Evolutionary conservation across 2,329 filamentous ascomycete genomes (phyloP).

Genomic region (Sclerotinia minor): DNA sequence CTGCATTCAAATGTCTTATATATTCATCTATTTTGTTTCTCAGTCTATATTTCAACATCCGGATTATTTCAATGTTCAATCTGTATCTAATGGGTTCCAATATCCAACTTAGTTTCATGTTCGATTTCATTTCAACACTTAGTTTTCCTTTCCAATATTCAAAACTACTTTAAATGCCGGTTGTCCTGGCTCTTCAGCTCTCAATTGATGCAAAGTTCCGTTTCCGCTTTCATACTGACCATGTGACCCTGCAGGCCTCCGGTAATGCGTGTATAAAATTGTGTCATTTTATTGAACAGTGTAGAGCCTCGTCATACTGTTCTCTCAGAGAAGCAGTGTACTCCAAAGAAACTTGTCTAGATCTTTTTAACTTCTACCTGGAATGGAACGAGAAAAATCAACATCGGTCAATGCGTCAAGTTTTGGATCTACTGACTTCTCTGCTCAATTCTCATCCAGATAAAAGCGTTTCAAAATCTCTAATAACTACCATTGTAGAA

Average conservation of each 20-base stretch:
- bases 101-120: neutral
- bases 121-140: neutral
- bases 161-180: neutral
- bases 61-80: neutral
- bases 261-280: slow-evolving; percentile 60
- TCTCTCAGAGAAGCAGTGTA: slow-evolving; percentile 53
- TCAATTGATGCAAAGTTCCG: neutral
- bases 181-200: neutral
- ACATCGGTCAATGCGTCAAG: slow-evolving; percentile 62
- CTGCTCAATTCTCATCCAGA: slow-evolving; percentile 54
- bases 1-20: neutral
- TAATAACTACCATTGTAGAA: slow-evolving; percentile 51
- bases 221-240: neutral
- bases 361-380: slow-evolving; percentile 62
- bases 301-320: slow-evolving; percentile 51
- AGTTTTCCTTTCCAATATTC: neutral
- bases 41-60: neutral
- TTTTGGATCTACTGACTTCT: slow-evolving; percentile 57
- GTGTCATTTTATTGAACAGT: slow-evolving; percentile 62
- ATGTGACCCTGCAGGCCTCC: slow-evolving; percentile 41
- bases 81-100: neutral
- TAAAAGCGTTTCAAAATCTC: slow-evolving; percentile 44
- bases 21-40: neutral
- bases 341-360: slow-evolving; percentile 49
- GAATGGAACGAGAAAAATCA: slow-evolving; percentile 68